These are phyloP conservation scores for Amylocarpus encephaloides DNA, from an alignment of 2,329 filamentous ascomycete species.

Conservation along the genomic window DNA sequence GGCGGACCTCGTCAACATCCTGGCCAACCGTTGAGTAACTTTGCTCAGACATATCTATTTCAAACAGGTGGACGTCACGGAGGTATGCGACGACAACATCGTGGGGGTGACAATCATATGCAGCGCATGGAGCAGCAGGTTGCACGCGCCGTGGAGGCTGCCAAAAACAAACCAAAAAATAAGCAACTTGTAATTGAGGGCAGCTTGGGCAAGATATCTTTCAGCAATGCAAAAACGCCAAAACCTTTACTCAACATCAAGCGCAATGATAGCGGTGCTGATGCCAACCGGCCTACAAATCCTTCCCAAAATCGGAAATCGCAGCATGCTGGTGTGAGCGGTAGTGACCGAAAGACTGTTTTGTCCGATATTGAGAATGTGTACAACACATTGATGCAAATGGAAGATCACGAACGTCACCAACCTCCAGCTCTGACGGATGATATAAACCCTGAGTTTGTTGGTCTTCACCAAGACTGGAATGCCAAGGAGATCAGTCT, in stretches of 20 bases:
- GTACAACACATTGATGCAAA: constrained; percentile 81
- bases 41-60: constrained; percentile 95
- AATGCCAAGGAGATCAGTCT: constrained; percentile 62
- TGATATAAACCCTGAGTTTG: constrained; percentile 58
- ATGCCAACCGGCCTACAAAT: constrained; percentile 46
- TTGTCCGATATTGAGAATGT: constrained; percentile 83
- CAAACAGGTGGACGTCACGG: constrained; percentile 84
- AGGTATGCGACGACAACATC: constrained; percentile 65
- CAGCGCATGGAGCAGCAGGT: constrained; percentile 99
- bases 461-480: constrained; percentile 76
- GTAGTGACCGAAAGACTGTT: constrained; percentile 73
- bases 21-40: constrained; percentile 87
- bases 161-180: constrained; percentile 96
- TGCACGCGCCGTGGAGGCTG: constrained; percentile 91
- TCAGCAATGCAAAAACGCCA: constrained; percentile 97
- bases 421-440: constrained; percentile 61
- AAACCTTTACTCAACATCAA: constrained; percentile 95
- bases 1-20: constrained; percentile 85
- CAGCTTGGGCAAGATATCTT: constrained; percentile 94
- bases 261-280: constrained; percentile 64
- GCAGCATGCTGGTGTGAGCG: constrained; percentile 42
- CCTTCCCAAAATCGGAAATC: constrained; percentile 40
- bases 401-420: constrained; percentile 86
- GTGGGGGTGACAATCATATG: constrained; percentile 91
- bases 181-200: constrained; percentile 95